These are phyloP conservation scores for Pseudohyphozyma bogoriensis DNA, from an alignment of 768 basidiomycete genomes.

Conservation along the genomic window DNA sequence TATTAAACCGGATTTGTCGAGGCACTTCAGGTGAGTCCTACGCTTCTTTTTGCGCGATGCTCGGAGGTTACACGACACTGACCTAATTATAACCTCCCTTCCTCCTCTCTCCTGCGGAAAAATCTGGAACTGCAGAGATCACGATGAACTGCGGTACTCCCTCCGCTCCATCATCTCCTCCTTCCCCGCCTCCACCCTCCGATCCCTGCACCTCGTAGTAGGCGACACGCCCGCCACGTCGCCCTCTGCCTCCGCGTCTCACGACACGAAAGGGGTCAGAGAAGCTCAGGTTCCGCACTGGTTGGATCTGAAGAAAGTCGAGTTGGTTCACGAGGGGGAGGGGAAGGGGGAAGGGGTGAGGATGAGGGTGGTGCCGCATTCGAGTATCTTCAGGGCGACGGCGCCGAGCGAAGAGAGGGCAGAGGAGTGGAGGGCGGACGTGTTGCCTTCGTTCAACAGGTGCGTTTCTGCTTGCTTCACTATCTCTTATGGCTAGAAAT, in stretches of 20 bases:
- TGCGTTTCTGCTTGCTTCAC: too few relatives aligned
- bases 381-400: too few relatives aligned
- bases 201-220: slow-evolving; percentile 27
- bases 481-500: too few relatives aligned
- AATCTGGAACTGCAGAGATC: too few relatives aligned
- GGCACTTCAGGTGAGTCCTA: slow-evolving; percentile 15
- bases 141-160: slow-evolving; percentile 34
- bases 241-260: neutral
- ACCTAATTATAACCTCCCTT: neutral
- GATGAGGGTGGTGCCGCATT: neutral
- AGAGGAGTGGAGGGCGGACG: slow-evolving; percentile 10
- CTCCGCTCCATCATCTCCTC: slow-evolving; percentile 28
- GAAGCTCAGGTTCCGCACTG: slow-evolving; percentile 42
- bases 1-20: neutral
- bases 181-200: neutral
- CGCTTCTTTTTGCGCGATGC: neutral
- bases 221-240: slow-evolving; percentile 7
- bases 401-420: slow-evolving; percentile 1
- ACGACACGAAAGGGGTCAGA: neutral
- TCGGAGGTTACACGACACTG: too few relatives aligned
- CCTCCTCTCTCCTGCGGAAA: too few relatives aligned
- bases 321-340: neutral
- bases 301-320: slow-evolving; percentile 29
- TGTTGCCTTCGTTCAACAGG: slow-evolving; percentile 31
- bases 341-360: slow-evolving; percentile 4